These are phyloP conservation scores for Poterioochromonas sp. DNA, from an alignment of 352 stramenopile genomes.

Conservation along the genomic window DNA sequence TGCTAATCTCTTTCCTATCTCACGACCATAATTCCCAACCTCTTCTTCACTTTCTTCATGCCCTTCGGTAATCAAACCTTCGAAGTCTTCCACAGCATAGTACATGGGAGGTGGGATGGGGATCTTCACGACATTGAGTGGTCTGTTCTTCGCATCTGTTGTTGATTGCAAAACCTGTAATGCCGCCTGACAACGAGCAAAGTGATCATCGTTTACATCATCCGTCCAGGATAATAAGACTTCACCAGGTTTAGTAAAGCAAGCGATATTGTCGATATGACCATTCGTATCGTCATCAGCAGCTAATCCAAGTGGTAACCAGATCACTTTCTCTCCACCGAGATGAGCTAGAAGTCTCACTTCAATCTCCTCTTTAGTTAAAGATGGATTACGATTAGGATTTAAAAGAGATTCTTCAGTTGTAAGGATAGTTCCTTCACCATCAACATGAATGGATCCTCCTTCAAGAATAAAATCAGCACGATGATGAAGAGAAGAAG, in stretches of 20 bases:
- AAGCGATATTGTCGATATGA: slow-evolving; percentile 57
- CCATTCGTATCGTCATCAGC: slow-evolving; percentile 57
- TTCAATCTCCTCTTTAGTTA: slow-evolving; percentile 50
- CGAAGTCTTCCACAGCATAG: slow-evolving; percentile 29
- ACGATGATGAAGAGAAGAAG: slow-evolving; percentile 33
- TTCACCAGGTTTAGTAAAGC: slow-evolving; percentile 45
- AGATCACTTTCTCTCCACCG: slow-evolving; percentile 50
- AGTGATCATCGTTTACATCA: slow-evolving; percentile 48
- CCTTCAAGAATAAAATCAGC: slow-evolving; percentile 49
- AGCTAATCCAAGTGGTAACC: slow-evolving; percentile 49
- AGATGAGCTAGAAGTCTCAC: slow-evolving; percentile 42
- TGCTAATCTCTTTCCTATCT: slow-evolving; percentile 49
- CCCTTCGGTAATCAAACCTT: slow-evolving; percentile 1
- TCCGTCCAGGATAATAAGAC: slow-evolving; percentile 51
- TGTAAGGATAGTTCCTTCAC: slow-evolving; percentile 54
- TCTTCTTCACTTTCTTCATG: slow-evolving; percentile 25
- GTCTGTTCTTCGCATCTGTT: slow-evolving; percentile 46
- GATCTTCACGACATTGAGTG: slow-evolving; percentile 50
- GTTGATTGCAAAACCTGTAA: slow-evolving; percentile 41
- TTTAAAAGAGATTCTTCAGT: slow-evolving; percentile 58
- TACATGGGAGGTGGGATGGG: slow-evolving; percentile 47
- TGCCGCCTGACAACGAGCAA: slow-evolving; percentile 46
- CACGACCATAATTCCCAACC: slow-evolving; percentile 42
- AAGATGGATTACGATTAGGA: slow-evolving; percentile 49
- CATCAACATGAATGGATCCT: slow-evolving; percentile 55